Evolutionary conservation across 345 rosid genomes (phyloP).

Genomic region (Arabidopsis thaliana): DNA sequence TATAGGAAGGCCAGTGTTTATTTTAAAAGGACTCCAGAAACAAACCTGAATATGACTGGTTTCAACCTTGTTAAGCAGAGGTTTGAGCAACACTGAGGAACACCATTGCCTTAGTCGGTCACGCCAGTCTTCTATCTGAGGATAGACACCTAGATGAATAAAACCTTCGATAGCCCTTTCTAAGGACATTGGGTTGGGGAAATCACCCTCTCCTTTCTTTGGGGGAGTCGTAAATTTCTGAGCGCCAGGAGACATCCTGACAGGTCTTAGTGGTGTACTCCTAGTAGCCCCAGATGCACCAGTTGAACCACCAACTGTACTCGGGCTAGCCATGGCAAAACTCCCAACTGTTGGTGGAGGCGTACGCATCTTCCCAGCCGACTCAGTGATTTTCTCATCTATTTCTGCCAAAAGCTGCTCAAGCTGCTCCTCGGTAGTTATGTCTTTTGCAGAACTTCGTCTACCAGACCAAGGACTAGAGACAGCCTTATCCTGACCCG

Average conservation of each 20-base stretch:
- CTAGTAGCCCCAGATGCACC: conserved; percentile 81
- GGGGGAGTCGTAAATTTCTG: conserved; percentile 95
- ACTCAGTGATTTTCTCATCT: conserved; percentile 74
- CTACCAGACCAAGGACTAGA: conserved; percentile 88
- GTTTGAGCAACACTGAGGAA: conserved; percentile 78
- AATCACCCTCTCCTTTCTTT: conserved; percentile 94
- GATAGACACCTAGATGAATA: conserved; percentile 76
- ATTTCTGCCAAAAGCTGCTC: conserved; percentile 83
- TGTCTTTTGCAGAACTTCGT: conserved; percentile 63
- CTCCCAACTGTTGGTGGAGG: conserved; percentile 78
- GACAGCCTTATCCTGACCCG: conserved; percentile 61
- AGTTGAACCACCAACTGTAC: conserved; percentile 68
- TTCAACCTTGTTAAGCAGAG: conserved; percentile 77
- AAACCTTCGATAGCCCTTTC: conserved; percentile 90
- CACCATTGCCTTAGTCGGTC: conserved; percentile 96
- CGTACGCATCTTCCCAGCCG: conserved; percentile 74
- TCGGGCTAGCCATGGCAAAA: conserved; percentile 73
- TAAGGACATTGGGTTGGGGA: conserved; percentile 88
- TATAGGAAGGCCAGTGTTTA: conserved; percentile 3
- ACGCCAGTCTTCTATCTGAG: conserved; percentile 91
- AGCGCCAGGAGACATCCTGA: conserved; percentile 97
- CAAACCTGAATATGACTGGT: conserved; percentile 87
- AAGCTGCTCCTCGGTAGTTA: conserved; percentile 85
- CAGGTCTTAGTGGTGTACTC: conserved; percentile 87
- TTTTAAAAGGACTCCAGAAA: conserved; percentile 9